A percentile compares a stretch with the other conserved stretches of the same genome.
Conservation (phyloP, 768 basidiomycete species). For the Suillus spraguei region DNA sequence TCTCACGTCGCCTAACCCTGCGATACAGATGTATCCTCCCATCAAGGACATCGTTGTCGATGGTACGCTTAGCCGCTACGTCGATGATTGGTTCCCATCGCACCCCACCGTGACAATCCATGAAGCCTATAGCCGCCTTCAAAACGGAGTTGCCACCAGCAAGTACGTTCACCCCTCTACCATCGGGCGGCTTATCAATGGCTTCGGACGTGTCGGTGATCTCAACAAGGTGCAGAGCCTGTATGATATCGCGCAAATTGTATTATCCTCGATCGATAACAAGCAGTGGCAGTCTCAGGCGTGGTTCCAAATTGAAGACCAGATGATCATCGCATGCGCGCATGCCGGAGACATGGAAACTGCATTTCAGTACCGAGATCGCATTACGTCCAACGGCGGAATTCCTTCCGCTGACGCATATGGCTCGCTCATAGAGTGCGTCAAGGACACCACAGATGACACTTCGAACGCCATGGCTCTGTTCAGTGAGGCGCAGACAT, state of each 20-base stretch:
- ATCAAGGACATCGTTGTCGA: conserved; percentile 25
- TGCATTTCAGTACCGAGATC: conserved; percentile 78
- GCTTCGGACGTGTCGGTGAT: conserved; percentile 64
- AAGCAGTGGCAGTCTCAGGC: conserved; percentile 51
- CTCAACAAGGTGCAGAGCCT: conserved; percentile 62
- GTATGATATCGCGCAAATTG: conserved; percentile 68
- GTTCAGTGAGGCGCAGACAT: conserved; percentile 74
- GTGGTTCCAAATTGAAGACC: conserved; percentile 85
- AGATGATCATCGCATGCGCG: conserved; percentile 86
- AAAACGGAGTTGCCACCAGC: conserved; percentile 36
- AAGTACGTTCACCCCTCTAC: conserved; percentile 52
- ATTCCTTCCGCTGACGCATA: conserved; percentile 90
- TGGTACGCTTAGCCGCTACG: conserved; percentile 26
- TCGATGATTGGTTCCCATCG: conserved; percentile 37
- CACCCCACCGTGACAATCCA: conserved; percentile 31
- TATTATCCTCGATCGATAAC: conserved; percentile 48
- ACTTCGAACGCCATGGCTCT: conserved; percentile 83
- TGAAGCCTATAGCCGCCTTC: conserved; percentile 53
- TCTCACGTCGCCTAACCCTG: background rate
- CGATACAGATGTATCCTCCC: conserved; percentile 17
- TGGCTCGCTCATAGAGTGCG: conserved; percentile 82
- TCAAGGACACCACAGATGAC: conserved; percentile 96
- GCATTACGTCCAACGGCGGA: conserved; percentile 76
- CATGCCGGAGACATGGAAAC: conserved; percentile 78
- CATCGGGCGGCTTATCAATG: conserved; percentile 66